Evolutionary conservation across 331 rosid genomes (phyloP).

Genomic region (Saraca asoca): DNA sequence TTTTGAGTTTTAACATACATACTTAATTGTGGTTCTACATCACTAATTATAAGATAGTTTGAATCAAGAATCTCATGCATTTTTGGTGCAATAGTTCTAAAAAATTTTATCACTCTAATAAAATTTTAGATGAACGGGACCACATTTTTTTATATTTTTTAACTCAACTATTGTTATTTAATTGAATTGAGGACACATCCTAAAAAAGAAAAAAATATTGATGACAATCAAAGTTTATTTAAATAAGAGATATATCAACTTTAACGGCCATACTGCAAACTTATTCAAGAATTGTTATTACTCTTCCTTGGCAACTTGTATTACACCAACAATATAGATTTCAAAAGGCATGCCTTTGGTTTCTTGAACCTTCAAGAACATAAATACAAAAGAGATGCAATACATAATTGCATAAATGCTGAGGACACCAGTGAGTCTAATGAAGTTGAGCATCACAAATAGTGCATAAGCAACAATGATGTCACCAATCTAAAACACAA

Average conservation of each 20-base stretch:
- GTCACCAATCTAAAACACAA: conserved; percentile 72
- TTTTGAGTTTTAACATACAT: too few species aligned
- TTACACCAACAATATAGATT: conserved; percentile 74
- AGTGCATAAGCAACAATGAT: conserved; percentile 71
- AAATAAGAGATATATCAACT: conserved; percentile 17
- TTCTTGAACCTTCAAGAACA: conserved; percentile 77
- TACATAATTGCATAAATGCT: conserved; percentile 62
- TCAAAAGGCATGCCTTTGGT: conserved; percentile 94
- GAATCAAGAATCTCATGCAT: too few species aligned
- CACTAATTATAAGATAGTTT: too few species aligned
- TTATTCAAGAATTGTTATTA: conserved; percentile 33
- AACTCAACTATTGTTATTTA: too few species aligned
- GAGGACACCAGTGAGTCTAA: conserved; percentile 65
- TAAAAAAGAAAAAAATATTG: not conserved
- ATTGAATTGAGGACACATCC: too few species aligned
- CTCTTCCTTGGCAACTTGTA: conserved; percentile 55
- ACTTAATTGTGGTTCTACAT: too few species aligned
- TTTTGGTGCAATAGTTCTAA: too few species aligned
- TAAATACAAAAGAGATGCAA: conserved; percentile 58
- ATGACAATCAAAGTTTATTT: conserved; percentile 29
- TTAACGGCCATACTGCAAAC: conserved; percentile 30
- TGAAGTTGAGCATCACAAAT: conserved; percentile 57
- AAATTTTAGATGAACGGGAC: too few species aligned
- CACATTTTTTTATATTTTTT: too few species aligned
- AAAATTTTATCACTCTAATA: too few species aligned